phyloP scores from a whole-genome alignment of 345 rosid genomes.

The Hevea brasiliensis region DNA sequence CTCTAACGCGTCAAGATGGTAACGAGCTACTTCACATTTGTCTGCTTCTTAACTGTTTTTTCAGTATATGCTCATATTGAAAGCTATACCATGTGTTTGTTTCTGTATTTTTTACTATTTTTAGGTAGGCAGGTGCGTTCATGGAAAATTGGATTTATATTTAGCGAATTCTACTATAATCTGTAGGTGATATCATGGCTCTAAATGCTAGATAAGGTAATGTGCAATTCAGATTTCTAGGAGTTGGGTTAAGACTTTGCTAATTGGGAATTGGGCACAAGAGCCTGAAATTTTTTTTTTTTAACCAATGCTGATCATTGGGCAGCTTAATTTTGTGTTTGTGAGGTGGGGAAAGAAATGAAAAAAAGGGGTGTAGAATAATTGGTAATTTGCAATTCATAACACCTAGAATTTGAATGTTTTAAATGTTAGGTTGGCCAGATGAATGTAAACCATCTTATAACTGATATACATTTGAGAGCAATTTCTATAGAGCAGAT shows the following conservation, averaged over 20 bases:
- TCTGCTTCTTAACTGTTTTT: background rate
- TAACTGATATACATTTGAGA: background rate
- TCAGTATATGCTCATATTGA: background rate
- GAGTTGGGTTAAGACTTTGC: background rate
- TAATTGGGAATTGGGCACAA: background rate
- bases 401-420: background rate
- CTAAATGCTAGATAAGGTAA: background rate
- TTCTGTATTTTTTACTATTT: background rate
- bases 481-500: background rate
- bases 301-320: too few species aligned
- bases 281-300: too few species aligned
- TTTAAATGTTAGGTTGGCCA: background rate
- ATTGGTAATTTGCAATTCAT: background rate
- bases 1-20: constrained; percentile 94
- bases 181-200: background rate
- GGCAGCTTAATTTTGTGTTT: background rate
- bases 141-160: background rate
- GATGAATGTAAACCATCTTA: background rate
- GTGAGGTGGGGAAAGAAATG: background rate
- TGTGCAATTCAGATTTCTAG: too few species aligned
- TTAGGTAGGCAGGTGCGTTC: background rate
- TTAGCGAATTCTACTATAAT: background rate
- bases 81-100: background rate
- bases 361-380: background rate
- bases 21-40: constrained; percentile 10